Evolutionary conservation across 2,329 filamentous ascomycete species (phyloP).

Genomic region (Blastomyces parvus): DNA sequence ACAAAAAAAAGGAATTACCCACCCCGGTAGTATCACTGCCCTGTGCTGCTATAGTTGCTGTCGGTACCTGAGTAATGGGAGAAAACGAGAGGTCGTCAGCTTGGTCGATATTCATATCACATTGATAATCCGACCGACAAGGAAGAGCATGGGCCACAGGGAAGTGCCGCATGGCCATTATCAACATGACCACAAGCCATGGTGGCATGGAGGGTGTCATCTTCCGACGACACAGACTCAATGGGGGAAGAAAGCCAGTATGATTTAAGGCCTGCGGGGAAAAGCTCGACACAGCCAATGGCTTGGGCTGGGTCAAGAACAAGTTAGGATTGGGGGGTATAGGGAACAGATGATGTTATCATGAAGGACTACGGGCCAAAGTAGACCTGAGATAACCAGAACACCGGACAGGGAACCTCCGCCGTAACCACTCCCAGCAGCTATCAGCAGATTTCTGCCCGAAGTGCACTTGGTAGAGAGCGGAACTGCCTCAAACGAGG

Average conservation of each 20-base stretch:
- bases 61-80: neutral
- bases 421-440: neutral
- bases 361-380: neutral
- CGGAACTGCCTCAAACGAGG: neutral
- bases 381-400: neutral
- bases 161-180: slow-evolving; percentile 5
- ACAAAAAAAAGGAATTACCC: neutral
- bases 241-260: neutral
- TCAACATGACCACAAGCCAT: slow-evolving; percentile 5
- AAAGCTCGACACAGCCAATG: neutral
- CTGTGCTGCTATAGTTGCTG: neutral
- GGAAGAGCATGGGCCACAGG: slow-evolving; percentile 6
- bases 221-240: neutral
- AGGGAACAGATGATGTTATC: neutral
- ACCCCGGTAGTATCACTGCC: neutral
- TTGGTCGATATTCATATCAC: neutral
- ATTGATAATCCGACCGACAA: slow-evolving; percentile 3
- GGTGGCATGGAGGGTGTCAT: neutral
- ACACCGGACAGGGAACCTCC: neutral
- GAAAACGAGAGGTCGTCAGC: neutral
- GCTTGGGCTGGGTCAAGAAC: neutral
- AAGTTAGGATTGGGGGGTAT: neutral
- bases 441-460: neutral
- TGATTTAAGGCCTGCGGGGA: neutral
- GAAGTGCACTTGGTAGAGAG: neutral